Conservation (phyloP, 2,329 filamentous ascomycete genomes). For the Chaetothyriales sp. region DNA sequence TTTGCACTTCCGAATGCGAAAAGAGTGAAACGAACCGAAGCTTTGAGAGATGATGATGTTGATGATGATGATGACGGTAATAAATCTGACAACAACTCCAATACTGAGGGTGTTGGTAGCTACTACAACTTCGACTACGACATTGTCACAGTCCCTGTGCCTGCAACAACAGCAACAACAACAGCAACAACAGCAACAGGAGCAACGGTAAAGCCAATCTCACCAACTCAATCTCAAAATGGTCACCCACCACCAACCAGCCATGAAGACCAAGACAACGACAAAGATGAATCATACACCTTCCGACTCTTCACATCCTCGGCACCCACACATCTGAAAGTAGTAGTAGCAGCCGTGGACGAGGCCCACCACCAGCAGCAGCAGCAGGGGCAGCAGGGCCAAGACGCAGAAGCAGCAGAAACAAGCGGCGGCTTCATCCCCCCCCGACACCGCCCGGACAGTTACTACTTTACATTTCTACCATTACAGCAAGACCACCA, state of each 20-base stretch:
- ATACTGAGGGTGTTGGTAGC: slow-evolving; percentile 17
- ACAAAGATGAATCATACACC: background rate
- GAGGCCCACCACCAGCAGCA: background rate
- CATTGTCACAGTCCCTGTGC: background rate
- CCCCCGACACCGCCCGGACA: background rate
- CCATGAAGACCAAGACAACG: background rate
- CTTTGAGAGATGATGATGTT: background rate
- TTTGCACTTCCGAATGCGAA: background rate
- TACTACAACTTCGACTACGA: slow-evolving; percentile 1
- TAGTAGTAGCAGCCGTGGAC: background rate
- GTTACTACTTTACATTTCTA: background rate
- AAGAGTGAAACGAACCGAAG: background rate
- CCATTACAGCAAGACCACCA: slow-evolving; percentile 4
- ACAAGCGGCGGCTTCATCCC: background rate
- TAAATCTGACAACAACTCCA: background rate
- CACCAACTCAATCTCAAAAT: background rate
- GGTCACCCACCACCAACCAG: background rate
- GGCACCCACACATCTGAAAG: background rate
- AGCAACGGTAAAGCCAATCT: background rate
- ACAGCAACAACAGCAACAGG: no score
- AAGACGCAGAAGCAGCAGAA: no score
- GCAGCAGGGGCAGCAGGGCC: no score
- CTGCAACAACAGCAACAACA: background rate
- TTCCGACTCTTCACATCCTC: background rate
- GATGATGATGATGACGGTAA: background rate